Base-by-base conservation (phyloP, 2,329 filamentous ascomycete genomes). In the Fusarium sp. region DNA sequence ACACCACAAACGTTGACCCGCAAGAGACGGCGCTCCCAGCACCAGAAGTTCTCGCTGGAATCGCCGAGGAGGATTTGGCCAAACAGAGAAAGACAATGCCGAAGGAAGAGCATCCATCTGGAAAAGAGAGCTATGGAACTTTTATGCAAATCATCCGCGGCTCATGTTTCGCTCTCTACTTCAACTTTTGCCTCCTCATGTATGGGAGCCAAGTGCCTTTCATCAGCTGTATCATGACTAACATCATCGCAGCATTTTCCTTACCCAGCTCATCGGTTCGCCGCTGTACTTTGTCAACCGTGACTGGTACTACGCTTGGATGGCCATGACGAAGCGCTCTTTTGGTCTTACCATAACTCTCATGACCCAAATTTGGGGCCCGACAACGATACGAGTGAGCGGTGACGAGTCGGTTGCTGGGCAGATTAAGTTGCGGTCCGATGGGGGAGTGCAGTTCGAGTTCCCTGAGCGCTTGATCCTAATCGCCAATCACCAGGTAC, bases 341-440 rank as follows among this genome's bases (percentile, higher is more conserved):
- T 97, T 97, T 78, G 92, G 92, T 40, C 86, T 97, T 18, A 82
- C 94, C 46, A 90, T 91, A 68, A 94, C 91, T 22, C 91, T 91
- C 46, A 89, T 95, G 83, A 97, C 93, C 16, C 89, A 95, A 75
- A 92, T 92, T 84, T 97, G 93, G 91, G 91, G 92, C n/a, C 92
- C 93, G 6, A 96, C 93, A 1, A 87, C 90, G 7, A 91, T 97
- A 58, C 87, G 92, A 57, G 91, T 97, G 74, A 96, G 93, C 77
- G 94, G 94, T 44, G 93, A 97, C 80, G 89, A 87, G 54, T 93
- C 91, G 29, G 92, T 97, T 69, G 86, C 89, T 10, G 91, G 89
- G 18, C 92, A 97, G 81, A 87, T 97, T 56, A 85, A 84, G 66
- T 85, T 90, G 69, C 91, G 89, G 8, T 79, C 85, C 5, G 92